A percentile compares a stretch with the other conserved stretches of the same genome.
phyloP scores from a whole-genome alignment of 306 rosid species.

The Vigna unguiculata region DNA sequence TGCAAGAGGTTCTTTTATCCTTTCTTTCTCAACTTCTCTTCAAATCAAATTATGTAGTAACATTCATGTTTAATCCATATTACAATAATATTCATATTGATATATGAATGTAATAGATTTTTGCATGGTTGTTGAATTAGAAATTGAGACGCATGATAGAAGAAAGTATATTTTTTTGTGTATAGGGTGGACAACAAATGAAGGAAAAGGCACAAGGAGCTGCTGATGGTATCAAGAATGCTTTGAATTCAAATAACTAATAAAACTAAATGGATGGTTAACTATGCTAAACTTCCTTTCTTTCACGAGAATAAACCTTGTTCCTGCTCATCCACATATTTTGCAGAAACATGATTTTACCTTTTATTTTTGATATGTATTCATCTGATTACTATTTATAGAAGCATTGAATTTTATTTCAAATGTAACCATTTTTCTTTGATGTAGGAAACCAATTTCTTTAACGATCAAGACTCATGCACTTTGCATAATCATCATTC shows the following conservation, averaged over 20 bases:
- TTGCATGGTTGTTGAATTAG: no score
- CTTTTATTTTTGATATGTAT: neutral
- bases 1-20: no score
- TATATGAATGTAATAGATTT: no score
- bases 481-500: no score
- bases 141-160: no score
- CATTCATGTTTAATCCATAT: neutral
- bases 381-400: neutral
- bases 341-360: neutral
- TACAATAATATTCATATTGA: neutral
- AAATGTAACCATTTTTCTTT: no score
- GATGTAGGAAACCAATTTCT: no score
- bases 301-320: conserved; percentile 34
- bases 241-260: conserved; percentile 8
- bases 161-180: neutral
- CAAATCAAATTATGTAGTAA: no score
- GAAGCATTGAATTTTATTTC: no score
- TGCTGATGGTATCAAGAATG: conserved; percentile 63
- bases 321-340: neutral
- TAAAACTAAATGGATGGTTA: neutral
- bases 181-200: conserved; percentile 59
- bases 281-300: neutral
- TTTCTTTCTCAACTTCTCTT: no score
- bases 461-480: no score
- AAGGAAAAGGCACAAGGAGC: conserved; percentile 62